Base-by-base conservation (phyloP, 2,329 filamentous ascomycete species). In the Emergomyces africanus region DNA sequence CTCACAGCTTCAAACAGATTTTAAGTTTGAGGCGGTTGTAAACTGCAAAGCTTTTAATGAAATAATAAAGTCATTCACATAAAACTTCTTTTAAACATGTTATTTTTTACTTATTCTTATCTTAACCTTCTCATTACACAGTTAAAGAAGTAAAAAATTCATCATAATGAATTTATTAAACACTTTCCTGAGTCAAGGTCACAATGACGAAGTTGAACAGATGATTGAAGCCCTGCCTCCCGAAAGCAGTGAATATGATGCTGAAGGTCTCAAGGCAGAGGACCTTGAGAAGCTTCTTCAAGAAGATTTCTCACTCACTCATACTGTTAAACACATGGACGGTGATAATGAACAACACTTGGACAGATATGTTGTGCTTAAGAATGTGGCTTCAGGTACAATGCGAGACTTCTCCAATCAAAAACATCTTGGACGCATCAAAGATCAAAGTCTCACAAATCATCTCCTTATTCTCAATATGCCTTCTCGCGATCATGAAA, bases 241-340 rank as follows among this genome's bases (percentile, higher is more conserved):
- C 25, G 53, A 35, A 42, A 39, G 53, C 23, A 55, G 53, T n/a
- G n/a, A 55, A 55, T 55, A 55, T 39, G 53, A 55, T 42, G 53
- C 53, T 55, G 30, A 33, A 39, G 23, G n/a, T 9, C 53, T 55
- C 33, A 35, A 5, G 33, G 33, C 53, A 55, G 53, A 55, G 35
- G 53, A 55, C 23, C 33, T 55, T 39, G 53, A 55, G 35, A 35
- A 55, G 33, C 53, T 55, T 37, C 53, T 55, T 39, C 53, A 55
- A 42, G 14, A 12, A n/a, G 35, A 55, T n/a, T 9, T 3, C 3
- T 39, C 9, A 39, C 25, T 42, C 53, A 15, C 33, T 41, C 23
- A 14, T 39, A n/a, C n/a, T 12, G 5, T n/a, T 10, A 15, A 25
- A n/a, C 35, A 55, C 9, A 5, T 15, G 23, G 53, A n/a, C 23